These are phyloP conservation scores for Fomitopsis pinicola DNA, from an alignment of 1,284 basidiomycete genomes.

Conservation along the genomic window DNA sequence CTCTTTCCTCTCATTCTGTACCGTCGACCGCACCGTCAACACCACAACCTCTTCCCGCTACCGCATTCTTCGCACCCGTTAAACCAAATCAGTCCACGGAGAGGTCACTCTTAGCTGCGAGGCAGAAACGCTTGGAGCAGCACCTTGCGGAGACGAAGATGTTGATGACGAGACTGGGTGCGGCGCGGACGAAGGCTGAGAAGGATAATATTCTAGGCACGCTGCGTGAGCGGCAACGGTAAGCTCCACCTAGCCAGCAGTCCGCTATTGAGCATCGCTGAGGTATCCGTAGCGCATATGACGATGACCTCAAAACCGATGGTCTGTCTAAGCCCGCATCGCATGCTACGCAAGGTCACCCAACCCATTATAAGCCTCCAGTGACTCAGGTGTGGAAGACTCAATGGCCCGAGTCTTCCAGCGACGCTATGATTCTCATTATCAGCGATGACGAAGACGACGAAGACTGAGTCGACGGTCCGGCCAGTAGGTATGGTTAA, in stretches of 20 bases:
- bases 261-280: conserved; percentile 10
- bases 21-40: not conserved
- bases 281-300: conserved; percentile 18
- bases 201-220: conserved; percentile 52
- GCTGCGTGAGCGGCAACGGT: conserved; percentile 44
- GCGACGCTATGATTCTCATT: conserved; percentile 39
- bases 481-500: not conserved
- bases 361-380: not conserved
- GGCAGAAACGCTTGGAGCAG: conserved; percentile 53
- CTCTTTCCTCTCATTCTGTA: not conserved
- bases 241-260: conserved; percentile 10
- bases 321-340: conserved; percentile 5
- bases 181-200: conserved; percentile 55
- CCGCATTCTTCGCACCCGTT: not conserved
- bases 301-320: conserved; percentile 15
- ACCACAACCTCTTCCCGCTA: not conserved
- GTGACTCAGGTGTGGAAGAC: conserved; percentile 2
- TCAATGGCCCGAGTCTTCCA: conserved; percentile 39
- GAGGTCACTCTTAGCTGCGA: conserved; percentile 33
- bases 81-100: conserved; percentile 9
- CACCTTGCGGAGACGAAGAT: conserved; percentile 69
- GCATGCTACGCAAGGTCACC: conserved; percentile 3
- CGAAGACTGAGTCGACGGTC: conserved; percentile 9
- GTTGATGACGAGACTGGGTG: conserved; percentile 55
- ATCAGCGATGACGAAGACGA: conserved; percentile 51